These are phyloP conservation scores for Martiniozyma asiatica DNA, from an alignment of 1,139 yeast species.

Conservation along the genomic window DNA sequence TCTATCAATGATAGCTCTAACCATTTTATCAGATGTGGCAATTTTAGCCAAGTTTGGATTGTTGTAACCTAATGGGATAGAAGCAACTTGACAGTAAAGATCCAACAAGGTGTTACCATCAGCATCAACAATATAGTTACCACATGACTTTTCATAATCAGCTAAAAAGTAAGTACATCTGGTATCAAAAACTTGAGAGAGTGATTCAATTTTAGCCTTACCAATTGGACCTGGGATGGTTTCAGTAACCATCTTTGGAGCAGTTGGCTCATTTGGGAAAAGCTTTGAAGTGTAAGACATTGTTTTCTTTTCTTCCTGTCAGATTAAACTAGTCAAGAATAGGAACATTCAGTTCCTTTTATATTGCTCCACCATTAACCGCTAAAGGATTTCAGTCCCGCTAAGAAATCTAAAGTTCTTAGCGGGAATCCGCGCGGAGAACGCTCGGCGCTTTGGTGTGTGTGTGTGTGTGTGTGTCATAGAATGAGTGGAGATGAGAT, in stretches of 20 bases:
- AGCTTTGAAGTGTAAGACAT: conserved; percentile 23
- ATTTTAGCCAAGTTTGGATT: conserved; percentile 54
- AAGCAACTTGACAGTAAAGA: conserved; percentile 68
- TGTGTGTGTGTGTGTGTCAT: too few relatives aligned
- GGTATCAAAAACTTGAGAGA: conserved; percentile 48
- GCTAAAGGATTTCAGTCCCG: too few relatives aligned
- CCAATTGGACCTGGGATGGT: conserved; percentile 57
- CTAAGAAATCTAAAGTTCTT: too few relatives aligned
- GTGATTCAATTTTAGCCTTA: conserved; percentile 29
- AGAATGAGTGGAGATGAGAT: too few relatives aligned
- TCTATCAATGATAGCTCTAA: conserved; percentile 58
- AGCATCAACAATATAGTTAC: conserved; percentile 61
- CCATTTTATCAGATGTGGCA: conserved; percentile 54
- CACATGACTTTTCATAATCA: conserved; percentile 55
- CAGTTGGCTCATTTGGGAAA: conserved; percentile 52
- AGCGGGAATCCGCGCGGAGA: too few relatives aligned
- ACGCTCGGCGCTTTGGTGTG: too few relatives aligned
- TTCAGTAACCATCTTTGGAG: conserved; percentile 39
- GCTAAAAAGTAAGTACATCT: conserved; percentile 58
- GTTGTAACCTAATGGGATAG: conserved; percentile 71
- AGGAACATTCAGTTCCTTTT: too few relatives aligned
- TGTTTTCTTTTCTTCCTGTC: too few relatives aligned
- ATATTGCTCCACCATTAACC: conserved; percentile 1
- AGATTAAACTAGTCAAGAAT: too few relatives aligned
- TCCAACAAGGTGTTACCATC: conserved; percentile 62